phyloP scores from a whole-genome alignment of 1,139 yeast genomes.

The Zhuliangozyma blackwelliae region DNA sequence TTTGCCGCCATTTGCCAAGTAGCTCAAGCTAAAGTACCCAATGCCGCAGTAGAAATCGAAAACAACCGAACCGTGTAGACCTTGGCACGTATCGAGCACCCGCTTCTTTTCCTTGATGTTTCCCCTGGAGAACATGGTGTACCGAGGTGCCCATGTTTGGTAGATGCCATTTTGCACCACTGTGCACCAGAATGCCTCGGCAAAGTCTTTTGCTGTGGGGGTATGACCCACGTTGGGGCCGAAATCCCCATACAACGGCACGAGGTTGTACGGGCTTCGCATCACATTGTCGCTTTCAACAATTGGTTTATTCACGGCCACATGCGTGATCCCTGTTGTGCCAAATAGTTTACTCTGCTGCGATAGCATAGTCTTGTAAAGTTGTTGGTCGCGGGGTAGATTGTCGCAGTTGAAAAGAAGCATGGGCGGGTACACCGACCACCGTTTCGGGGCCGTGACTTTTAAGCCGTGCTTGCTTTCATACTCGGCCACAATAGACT shows the following conservation, averaged over 20 bases:
- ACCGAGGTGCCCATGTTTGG: conserved; percentile 82
- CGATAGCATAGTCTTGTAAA: conserved; percentile 22
- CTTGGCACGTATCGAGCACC: conserved; percentile 38
- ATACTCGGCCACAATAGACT: conserved; percentile 4
- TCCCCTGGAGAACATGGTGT: conserved; percentile 89
- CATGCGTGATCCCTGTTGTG: conserved; percentile 40
- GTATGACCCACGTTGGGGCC: conserved; percentile 37
- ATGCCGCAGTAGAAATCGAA: conserved; percentile 81
- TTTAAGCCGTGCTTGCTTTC: neutral
- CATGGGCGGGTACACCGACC: conserved; percentile 67
- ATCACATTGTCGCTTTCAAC: conserved; percentile 44
- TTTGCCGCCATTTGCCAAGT: conserved; percentile 52
- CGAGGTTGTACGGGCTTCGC: conserved; percentile 58
- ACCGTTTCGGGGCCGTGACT: conserved; percentile 44
- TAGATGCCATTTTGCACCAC: conserved; percentile 67
- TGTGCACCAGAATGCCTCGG: conserved; percentile 66
- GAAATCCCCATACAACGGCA: conserved; percentile 63
- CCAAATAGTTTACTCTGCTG: conserved; percentile 10
- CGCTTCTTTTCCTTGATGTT: conserved; percentile 79
- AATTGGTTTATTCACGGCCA: conserved; percentile 73
- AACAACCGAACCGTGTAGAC: conserved; percentile 38
- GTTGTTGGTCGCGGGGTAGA: conserved; percentile 10
- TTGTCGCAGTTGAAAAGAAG: conserved; percentile 44
- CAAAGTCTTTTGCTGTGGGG: conserved; percentile 45
- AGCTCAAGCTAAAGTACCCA: conserved; percentile 77